Percentiles rank a stretch among this genome's conserved stretches.
These are phyloP conservation scores for Sporisorium sorghi DNA, from an alignment of 1,284 basidiomycete species.

Conservation along the genomic window DNA sequence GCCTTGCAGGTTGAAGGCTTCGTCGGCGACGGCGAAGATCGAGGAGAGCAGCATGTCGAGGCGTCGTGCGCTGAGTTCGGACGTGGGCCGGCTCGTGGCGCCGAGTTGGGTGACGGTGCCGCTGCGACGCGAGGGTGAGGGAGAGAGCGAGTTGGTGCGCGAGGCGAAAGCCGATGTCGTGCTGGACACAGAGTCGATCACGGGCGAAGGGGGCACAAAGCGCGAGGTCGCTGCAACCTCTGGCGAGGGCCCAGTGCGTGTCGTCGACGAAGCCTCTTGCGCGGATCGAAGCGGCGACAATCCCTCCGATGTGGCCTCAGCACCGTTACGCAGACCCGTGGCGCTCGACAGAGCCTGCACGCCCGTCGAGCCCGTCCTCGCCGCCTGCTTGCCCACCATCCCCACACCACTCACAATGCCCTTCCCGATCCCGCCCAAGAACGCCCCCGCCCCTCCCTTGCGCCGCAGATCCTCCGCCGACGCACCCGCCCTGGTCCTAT, in stretches of 20 bases:
- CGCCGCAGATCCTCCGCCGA: slow-evolving; percentile 36
- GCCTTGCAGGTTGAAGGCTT: slow-evolving; percentile 68
- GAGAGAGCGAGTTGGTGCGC: slow-evolving; percentile 37
- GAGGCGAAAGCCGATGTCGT: slow-evolving; percentile 39
- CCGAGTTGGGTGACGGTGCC: neutral
- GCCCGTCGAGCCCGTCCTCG: slow-evolving; percentile 34
- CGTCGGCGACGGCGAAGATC: slow-evolving; percentile 68
- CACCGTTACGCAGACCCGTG: slow-evolving; percentile 1
- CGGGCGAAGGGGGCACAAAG: slow-evolving; percentile 16
- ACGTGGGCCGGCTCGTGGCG: neutral
- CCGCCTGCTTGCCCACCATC: slow-evolving; percentile 58
- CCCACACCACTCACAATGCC: slow-evolving; percentile 59
- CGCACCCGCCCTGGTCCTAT: slow-evolving; percentile 59
- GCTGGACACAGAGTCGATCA: slow-evolving; percentile 23
- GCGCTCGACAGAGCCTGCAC: slow-evolving; percentile 28
- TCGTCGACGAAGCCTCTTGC: neutral
- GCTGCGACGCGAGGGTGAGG: slow-evolving; percentile 29
- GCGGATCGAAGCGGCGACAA: slow-evolving; percentile 8
- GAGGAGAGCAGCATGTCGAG: slow-evolving; percentile 67
- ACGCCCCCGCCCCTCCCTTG: slow-evolving; percentile 32
- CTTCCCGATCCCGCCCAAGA: slow-evolving; percentile 55
- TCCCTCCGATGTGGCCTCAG: neutral
- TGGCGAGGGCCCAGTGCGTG: slow-evolving; percentile 7
- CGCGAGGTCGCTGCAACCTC: slow-evolving; percentile 8
- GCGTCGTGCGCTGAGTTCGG: slow-evolving; percentile 51